Base-by-base conservation (phyloP, 208 protist genomes). In the Trypanosoma brucei region DNA sequence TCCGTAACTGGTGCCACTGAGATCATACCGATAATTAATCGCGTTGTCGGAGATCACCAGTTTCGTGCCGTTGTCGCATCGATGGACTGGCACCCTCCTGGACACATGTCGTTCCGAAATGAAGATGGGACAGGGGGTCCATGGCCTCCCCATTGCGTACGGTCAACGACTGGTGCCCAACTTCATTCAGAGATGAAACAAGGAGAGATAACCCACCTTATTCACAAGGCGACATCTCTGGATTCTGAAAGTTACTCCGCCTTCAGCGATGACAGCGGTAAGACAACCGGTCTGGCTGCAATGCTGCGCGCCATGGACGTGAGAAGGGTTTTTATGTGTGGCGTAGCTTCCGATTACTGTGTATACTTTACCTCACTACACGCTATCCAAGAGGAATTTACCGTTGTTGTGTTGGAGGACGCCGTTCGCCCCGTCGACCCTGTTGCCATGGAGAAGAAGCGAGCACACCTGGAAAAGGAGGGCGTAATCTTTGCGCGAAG, bases 331-430 rank as follows among this genome's bases (percentile, higher is more conserved):
- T 81, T 89, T 54, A 68, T 89, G 22, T 81, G 72, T 54, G 86
- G 86, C 7, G 62, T 92, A 42, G 86, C 83, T 7, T 76, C 65
- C 22, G 82, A 92, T 65, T 88, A 70, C 66, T 92, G 86, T 57
- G 86, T 92, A 3, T 78, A 75, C 31, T 63, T 55, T 51, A 92
- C 86, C 4, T 83, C 78, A 1, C 63, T 76, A 59, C 72, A 84
- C 53, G 86, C 86, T 37, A 4, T 65, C 5, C 63, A 54, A 45
- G 53, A 36, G 31, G 69, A 68, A 3, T 87, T 89, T 53, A 44
- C 68, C 4, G 79, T 82, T 39, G 69, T 87, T 49, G 31, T 92
- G n/a, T 51, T 92, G 5, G 63, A 83, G 56, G 81, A 92, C 53
- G 57, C 76, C 42, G 75, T 64, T 2, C 65, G 60, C 13, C 66